Conservation (phyloP, 441 rosid genomes). For the Syzygium syzygioides region DNA sequence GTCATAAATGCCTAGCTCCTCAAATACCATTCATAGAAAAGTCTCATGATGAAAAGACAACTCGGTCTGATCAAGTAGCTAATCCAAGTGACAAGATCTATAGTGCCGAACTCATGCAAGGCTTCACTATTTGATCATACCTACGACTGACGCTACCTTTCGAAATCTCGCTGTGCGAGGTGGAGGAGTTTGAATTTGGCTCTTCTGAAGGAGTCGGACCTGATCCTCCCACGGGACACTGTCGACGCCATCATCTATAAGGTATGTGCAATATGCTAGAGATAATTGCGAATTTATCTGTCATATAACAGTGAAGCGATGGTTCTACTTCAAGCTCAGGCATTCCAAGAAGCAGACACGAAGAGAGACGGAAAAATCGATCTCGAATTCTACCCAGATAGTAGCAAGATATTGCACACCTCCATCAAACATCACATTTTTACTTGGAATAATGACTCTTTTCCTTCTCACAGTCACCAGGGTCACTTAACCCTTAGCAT, state of each 20-base stretch:
- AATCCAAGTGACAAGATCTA: neutral
- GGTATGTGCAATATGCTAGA: conserved; percentile 13
- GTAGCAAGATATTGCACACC: neutral
- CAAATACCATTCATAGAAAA: neutral
- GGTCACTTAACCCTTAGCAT: neutral
- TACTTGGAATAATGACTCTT: neutral
- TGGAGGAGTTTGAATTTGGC: conserved; percentile 34
- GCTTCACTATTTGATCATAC: neutral
- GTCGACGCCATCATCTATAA: conserved; percentile 30
- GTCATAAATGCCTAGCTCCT: neutral
- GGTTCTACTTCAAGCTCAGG: conserved; percentile 9
- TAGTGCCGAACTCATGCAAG: neutral
- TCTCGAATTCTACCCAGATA: neutral
- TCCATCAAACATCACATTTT: neutral
- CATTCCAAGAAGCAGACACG: conserved; percentile 41
- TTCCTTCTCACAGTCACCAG: neutral
- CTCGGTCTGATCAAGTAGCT: neutral
- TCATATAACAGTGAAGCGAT: neutral
- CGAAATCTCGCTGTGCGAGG: conserved; percentile 10
- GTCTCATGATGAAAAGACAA: neutral
- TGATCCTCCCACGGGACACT: conserved; percentile 30
- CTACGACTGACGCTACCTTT: neutral
- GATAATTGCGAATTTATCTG: neutral
- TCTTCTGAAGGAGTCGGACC: conserved; percentile 32
- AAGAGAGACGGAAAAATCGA: conserved; percentile 44